Evolutionary conservation across 177 flowering plant genomes (phyloP), one percentile per base, ranked within the genome.

Genomic region (Vitis hybrid): DNA sequence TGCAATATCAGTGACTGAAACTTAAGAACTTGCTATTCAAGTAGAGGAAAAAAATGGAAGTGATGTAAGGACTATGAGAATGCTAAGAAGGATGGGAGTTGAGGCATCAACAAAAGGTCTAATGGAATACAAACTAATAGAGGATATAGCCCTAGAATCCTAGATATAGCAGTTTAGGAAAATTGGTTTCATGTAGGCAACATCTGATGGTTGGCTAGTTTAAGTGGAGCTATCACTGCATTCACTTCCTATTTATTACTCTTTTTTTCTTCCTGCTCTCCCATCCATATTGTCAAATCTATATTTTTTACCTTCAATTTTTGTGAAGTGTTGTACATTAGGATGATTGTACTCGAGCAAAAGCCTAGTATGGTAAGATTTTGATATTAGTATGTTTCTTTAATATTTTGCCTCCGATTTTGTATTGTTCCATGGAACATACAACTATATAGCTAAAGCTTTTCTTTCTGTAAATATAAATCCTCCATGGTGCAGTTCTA

Each of bases 401-500:
- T 40, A 40, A 54, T 17, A 3, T 72, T 10, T 14, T 59, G 49
- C 56, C 23, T 48, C 14, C 40, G 60, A 30, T 59, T 59, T 30
- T 11, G 13, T 73, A 2, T 55, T 40, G 45, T n/a, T 52, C 13
- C 19, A 23, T 32, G 32, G 6, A 10, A 55, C 19, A 18, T 62
- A 11, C 61, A 45, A 74, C 11, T 26, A 54, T 17, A 45, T 40
- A 56, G 18, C 17, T 65, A 32, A 69, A 18, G 51, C 13, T 65
- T 19, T 56, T 14, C 15, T 1, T 63, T 54, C 65, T 64, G 12
- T 57, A 59, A n/a, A 48, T 56, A 19, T 64, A 17, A 32, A 19
- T 71, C 71, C 23, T 72, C 18, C 57, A 74, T 67, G 19, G 19
- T 81, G 78, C 88, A 95, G 99, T 93, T 95, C 64, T 95, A 95